Evolutionary conservation across 306 rosid species (phyloP).

Genomic region (Astragalus glycyphyllos): DNA sequence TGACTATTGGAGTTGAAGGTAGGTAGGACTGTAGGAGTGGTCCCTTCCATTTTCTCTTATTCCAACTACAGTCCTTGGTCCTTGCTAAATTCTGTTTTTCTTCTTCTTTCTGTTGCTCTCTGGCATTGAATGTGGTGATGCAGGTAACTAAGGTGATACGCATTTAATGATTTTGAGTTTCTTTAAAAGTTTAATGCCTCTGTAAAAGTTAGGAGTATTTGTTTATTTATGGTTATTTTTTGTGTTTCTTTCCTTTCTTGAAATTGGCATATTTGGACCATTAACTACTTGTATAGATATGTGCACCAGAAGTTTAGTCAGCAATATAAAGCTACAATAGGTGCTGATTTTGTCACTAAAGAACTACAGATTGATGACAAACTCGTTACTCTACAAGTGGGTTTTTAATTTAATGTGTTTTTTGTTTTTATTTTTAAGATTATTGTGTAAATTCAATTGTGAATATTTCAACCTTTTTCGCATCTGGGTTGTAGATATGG

Average conservation of each 20-base stretch:
- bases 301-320: conserved; percentile 92
- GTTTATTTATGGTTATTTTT: conserved; percentile 7
- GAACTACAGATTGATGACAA: conserved; percentile 92
- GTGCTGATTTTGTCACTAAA: conserved; percentile 95
- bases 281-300: conserved; percentile 65
- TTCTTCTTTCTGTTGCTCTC: neutral
- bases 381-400: conserved; percentile 89
- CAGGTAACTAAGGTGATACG: neutral
- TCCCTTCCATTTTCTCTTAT: neutral
- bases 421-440: neutral
- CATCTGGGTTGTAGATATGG: conserved; percentile 69
- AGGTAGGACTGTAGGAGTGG: neutral
- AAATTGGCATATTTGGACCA: conserved; percentile 36
- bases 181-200: too few species aligned
- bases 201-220: too few species aligned
- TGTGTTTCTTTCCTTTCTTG: conserved; percentile 3
- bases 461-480: conserved; percentile 3
- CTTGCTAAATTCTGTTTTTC: neutral
- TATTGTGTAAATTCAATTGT: neutral
- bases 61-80: neutral
- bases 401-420: conserved; percentile 49
- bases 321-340: conserved; percentile 97
- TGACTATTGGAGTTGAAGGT: neutral
- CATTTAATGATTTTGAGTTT: neutral
- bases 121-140: neutral